Evolutionary conservation across 2,329 filamentous ascomycete species (phyloP).

Genomic region (Teratosphaeria zuluensis): DNA sequence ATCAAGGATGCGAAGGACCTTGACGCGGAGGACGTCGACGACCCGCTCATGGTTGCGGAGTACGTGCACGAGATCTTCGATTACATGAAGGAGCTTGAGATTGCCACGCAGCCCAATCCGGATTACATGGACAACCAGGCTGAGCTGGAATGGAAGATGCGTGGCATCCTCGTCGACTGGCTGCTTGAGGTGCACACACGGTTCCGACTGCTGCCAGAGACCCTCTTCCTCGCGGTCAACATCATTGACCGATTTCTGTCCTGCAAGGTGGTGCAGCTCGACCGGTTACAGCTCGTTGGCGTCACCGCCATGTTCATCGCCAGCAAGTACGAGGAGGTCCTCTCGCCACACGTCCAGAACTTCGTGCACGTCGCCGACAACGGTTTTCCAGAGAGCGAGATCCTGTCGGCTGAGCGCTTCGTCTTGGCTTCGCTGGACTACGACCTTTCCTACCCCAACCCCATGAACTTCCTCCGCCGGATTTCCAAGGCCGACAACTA

Average conservation of each 20-base stretch:
- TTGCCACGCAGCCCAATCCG: constrained; percentile 72
- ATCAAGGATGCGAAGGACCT: constrained; percentile 50
- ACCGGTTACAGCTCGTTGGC: constrained; percentile 90
- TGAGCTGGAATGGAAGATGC: constrained; percentile 97
- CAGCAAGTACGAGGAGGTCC: constrained; percentile 96
- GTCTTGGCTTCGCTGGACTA: constrained; percentile 87
- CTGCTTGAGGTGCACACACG: constrained; percentile 95
- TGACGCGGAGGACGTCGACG: constrained; percentile 79
- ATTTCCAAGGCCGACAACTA: constrained; percentile 99
- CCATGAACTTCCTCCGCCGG: constrained; percentile 98
- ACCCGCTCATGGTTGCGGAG: constrained; percentile 95
- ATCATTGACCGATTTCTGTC: constrained; percentile 97
- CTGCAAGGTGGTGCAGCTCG: constrained; percentile 87
- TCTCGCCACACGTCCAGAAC: constrained; percentile 93
- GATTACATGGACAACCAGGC: constrained; percentile 93
- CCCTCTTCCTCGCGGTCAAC: constrained; percentile 92
- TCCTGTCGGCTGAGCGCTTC: constrained; percentile 92
- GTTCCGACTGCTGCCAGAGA: constrained; percentile 91
- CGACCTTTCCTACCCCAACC: constrained; percentile 96
- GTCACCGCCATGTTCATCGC: constrained; percentile 99
- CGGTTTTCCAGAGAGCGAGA: constrained; percentile 89
- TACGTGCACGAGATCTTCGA: constrained; percentile 97
- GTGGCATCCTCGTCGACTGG: constrained; percentile 95
- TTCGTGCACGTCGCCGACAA: constrained; percentile 96
- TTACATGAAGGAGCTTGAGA: constrained; percentile 81